A percentile compares a stretch with the other conserved stretches of the same genome.
Evolutionary conservation across 139 green algal species (phyloP).

Genomic region (Monoraphidium neglectum): DNA sequence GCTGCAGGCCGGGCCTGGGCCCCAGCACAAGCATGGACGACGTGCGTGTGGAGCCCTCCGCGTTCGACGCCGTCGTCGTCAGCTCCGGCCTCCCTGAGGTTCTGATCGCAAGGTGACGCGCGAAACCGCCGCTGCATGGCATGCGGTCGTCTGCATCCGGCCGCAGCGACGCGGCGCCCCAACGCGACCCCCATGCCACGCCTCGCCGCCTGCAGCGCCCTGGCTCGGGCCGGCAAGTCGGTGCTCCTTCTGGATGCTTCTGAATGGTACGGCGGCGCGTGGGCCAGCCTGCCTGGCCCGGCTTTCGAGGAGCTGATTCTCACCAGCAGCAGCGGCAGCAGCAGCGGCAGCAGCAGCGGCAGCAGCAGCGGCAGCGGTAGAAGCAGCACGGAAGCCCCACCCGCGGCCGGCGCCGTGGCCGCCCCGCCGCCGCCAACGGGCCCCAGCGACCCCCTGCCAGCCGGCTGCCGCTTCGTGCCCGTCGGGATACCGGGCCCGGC

Average conservation of each 20-base stretch:
- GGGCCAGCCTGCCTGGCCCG: slow-evolving; percentile 53
- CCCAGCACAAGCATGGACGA: not conserved
- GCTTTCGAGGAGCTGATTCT: slow-evolving; percentile 7
- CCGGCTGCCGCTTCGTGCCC: slow-evolving; percentile 1
- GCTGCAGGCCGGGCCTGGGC: too few relatives aligned
- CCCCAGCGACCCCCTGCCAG: not conserved
- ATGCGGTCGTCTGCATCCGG: too few relatives aligned
- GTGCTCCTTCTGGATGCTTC: slow-evolving; percentile 84
- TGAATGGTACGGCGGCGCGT: slow-evolving; percentile 76
- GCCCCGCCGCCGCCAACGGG: not conserved
- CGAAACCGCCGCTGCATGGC: too few relatives aligned
- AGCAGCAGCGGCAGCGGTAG: not conserved
- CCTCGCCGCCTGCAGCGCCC: slow-evolving; percentile 43
- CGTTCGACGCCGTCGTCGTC: slow-evolving; percentile 64
- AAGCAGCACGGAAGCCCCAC: too few relatives aligned
- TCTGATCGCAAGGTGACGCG: slow-evolving; percentile 64
- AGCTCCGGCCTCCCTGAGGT: slow-evolving; percentile 63
- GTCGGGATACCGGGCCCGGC: slow-evolving; percentile 1
- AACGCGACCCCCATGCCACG: too few relatives aligned
- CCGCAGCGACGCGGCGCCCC: too few relatives aligned
- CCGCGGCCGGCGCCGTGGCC: too few relatives aligned
- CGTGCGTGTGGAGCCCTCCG: slow-evolving; percentile 47
- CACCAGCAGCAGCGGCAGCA: not conserved
- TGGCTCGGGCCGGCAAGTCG: slow-evolving; percentile 63
- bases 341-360: slow-evolving; percentile 3